Evolutionary conservation across 345 rosid genomes (phyloP).

Genomic region (Eucalyptus pauciflora): DNA sequence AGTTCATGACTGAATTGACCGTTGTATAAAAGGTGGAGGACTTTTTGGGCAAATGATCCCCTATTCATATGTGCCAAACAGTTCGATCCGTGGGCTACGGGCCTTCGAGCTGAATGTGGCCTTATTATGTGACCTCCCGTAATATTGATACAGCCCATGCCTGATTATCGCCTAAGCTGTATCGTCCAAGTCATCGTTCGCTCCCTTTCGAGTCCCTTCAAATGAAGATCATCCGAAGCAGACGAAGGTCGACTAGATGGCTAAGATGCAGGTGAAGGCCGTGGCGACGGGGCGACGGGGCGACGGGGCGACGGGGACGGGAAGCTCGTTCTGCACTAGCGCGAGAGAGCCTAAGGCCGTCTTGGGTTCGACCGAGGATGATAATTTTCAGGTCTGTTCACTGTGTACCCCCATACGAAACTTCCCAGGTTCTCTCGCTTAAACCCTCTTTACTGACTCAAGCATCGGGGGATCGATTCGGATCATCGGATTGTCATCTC

Average conservation of each 20-base stretch:
- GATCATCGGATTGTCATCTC: neutral
- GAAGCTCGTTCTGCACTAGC: neutral
- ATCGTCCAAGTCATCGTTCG: too few relatives aligned
- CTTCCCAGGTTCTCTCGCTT: neutral
- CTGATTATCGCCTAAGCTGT: neutral
- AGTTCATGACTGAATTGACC: fast-evolving
- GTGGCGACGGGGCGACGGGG: neutral
- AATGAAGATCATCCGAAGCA: neutral
- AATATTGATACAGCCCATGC: neutral
- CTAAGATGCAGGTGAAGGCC: neutral
- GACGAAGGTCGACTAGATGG: neutral
- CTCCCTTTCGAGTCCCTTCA: neutral
- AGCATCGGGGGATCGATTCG: neutral
- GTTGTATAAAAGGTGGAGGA: neutral
- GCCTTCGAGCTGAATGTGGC: neutral
- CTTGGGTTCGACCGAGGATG: neutral
- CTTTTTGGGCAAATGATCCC: neutral
- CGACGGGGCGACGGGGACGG: neutral
- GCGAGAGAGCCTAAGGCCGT: neutral
- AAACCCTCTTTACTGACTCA: neutral
- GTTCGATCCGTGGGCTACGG: neutral
- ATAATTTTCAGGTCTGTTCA: neutral
- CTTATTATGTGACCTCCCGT: neutral
- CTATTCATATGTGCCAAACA: neutral
- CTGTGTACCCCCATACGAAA: neutral